Evolutionary conservation across 768 basidiomycete genomes (phyloP).

Genomic region (Suillus sp.): DNA sequence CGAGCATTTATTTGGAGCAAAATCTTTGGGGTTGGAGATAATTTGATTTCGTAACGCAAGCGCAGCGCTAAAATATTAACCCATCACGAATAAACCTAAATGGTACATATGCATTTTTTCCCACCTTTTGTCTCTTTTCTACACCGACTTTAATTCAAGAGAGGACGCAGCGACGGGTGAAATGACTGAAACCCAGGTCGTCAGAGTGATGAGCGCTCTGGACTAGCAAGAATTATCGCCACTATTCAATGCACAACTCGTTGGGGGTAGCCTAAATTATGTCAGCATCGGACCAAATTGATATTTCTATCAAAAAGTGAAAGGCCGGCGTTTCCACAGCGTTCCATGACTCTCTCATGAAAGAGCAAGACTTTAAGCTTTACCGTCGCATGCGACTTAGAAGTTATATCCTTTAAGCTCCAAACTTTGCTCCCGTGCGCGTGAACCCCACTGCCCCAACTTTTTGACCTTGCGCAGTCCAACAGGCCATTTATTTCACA

Average conservation of each 20-base stretch:
- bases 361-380: neutral
- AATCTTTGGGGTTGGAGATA: slow-evolving; percentile 36
- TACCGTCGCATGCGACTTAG: neutral
- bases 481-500: too few species aligned
- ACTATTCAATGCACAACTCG: neutral
- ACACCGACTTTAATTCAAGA: neutral
- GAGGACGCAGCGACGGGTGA: neutral
- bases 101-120: neutral
- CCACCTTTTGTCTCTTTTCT: neutral
- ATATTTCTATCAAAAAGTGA: neutral
- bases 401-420: neutral
- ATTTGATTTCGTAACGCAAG: slow-evolving; percentile 3
- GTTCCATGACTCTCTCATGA: too few species aligned
- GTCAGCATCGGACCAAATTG: neutral
- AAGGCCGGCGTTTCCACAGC: too few species aligned
- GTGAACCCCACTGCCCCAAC: too few species aligned
- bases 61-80: slow-evolving; percentile 2
- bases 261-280: neutral
- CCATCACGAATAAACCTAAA: neutral
- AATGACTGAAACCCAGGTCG: neutral
- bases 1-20: slow-evolving; percentile 25
- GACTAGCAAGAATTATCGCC: neutral
- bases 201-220: neutral
- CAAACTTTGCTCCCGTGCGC: too few species aligned
- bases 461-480: too few species aligned